These are phyloP conservation scores for Amauroascus verrucosus DNA, from an alignment of 2,329 filamentous ascomycete genomes.

Conservation along the genomic window DNA sequence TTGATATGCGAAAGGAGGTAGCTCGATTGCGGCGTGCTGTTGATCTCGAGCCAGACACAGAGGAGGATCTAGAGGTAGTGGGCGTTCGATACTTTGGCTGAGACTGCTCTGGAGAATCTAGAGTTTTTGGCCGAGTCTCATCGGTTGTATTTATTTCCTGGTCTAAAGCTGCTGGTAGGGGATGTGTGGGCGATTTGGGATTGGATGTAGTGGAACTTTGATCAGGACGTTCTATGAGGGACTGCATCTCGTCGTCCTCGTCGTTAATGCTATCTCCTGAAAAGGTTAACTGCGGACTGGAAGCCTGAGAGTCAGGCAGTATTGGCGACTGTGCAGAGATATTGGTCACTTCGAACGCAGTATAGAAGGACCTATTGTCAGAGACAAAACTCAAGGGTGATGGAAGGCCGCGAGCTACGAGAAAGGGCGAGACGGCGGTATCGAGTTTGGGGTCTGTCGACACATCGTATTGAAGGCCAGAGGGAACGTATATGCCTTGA, in stretches of 20 bases:
- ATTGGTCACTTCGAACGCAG: constrained; percentile 18
- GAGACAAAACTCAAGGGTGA: constrained; percentile 14
- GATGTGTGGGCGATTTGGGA: neutral
- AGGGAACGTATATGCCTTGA: constrained; percentile 14
- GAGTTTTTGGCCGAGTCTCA: neutral
- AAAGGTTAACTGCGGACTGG: constrained; percentile 12
- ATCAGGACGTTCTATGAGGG: neutral
- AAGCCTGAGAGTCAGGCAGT: constrained; percentile 8
- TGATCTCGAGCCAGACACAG: constrained; percentile 21
- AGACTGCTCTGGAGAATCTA: constrained; percentile 23
- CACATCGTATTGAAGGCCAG: constrained; percentile 7
- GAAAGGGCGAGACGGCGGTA: constrained; percentile 13
- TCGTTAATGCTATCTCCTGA: constrained; percentile 5
- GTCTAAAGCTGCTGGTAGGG: neutral
- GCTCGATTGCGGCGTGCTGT: constrained; percentile 24
- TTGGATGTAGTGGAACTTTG: neutral
- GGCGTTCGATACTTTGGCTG: constrained; percentile 26
- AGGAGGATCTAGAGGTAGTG: constrained; percentile 21
- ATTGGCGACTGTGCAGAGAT: constrained; percentile 13
- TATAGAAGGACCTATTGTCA: constrained; percentile 19
- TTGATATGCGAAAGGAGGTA: constrained; percentile 22
- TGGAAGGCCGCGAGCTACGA: constrained; percentile 11
- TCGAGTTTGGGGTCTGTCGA: constrained; percentile 7
- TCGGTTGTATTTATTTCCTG: neutral
- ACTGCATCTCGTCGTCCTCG: constrained; percentile 8